Conservation (phyloP, 768 basidiomycete species). For the Omphalotus guepiniiformis region DNA sequence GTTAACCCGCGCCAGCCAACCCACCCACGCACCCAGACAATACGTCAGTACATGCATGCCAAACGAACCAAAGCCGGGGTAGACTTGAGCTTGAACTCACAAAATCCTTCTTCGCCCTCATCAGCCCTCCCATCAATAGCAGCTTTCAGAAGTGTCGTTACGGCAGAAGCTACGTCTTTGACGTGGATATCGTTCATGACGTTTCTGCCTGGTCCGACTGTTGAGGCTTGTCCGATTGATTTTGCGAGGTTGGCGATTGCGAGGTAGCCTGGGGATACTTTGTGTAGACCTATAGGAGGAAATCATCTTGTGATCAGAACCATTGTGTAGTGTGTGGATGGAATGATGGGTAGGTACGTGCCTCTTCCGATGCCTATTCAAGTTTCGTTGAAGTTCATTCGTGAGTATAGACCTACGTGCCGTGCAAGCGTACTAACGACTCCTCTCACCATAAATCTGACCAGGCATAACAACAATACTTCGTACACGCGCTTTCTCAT, state of each 20-base stretch:
- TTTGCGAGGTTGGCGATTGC: conserved; percentile 30
- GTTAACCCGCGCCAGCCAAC: too few species aligned
- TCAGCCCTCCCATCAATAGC: conserved; percentile 37
- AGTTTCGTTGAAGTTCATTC: too few species aligned
- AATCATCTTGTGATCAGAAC: too few species aligned
- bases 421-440: neutral
- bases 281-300: conserved; percentile 26
- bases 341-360: too few species aligned
- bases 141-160: conserved; percentile 33
- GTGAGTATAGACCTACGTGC: neutral
- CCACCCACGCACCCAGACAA: too few species aligned
- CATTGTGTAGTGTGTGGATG: neutral
- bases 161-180: conserved; percentile 31
- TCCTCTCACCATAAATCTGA: conserved; percentile 29
- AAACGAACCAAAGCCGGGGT: neutral
- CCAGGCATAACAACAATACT: conserved; percentile 39
- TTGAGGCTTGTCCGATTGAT: conserved; percentile 27
- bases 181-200: conserved; percentile 36
- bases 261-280: conserved; percentile 32
- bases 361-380: conserved; percentile 34
- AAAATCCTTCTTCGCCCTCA: conserved; percentile 37
- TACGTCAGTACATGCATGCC: neutral
- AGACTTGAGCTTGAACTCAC: too few species aligned
- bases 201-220: conserved; percentile 38
- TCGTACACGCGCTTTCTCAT: conserved; percentile 37